These are phyloP conservation scores for Peribolospora baueri DNA, from an alignment of 768 basidiomycete species.

Conservation along the genomic window DNA sequence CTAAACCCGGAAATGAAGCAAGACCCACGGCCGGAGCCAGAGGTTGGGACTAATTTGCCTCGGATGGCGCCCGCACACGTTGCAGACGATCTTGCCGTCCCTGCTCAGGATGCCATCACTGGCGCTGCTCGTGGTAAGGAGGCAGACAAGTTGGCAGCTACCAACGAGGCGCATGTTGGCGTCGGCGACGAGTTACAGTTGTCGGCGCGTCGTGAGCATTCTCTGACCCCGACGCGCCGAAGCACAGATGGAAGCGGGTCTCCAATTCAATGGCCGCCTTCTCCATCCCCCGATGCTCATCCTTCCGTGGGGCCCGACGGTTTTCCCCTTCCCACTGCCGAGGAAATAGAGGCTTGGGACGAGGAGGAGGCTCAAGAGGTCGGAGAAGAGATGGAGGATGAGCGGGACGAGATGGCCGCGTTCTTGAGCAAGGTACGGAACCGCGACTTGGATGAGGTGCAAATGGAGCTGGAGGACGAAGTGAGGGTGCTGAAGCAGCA, in stretches of 20 bases:
- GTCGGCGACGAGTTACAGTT: no score
- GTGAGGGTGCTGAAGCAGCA: conserved; percentile 57
- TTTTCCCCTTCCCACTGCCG: conserved; percentile 14
- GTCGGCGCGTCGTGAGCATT: no score
- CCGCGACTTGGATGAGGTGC: conserved; percentile 51
- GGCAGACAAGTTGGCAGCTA: no score
- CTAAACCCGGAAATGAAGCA: no score
- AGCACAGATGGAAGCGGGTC: neutral
- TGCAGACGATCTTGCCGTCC: no score
- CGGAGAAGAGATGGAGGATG: conserved; percentile 47
- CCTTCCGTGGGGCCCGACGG: conserved; percentile 6
- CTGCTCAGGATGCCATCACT: no score
- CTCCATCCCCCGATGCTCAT: conserved; percentile 19
- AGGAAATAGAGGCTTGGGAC: conserved; percentile 20
- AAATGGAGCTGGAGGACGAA: conserved; percentile 76
- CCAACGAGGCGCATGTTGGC: no score
- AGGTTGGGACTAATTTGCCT: no score
- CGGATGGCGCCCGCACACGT: no score
- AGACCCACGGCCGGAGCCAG: no score
- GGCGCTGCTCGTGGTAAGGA: no score
- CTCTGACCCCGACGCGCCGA: no score
- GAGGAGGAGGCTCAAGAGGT: conserved; percentile 67
- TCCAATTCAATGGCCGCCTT: conserved; percentile 19
- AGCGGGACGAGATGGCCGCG: conserved; percentile 52
- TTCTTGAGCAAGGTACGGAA: conserved; percentile 83